These are phyloP conservation scores for Macrolepiota dolichaula DNA, from an alignment of 768 basidiomycete genomes.

Conservation along the genomic window DNA sequence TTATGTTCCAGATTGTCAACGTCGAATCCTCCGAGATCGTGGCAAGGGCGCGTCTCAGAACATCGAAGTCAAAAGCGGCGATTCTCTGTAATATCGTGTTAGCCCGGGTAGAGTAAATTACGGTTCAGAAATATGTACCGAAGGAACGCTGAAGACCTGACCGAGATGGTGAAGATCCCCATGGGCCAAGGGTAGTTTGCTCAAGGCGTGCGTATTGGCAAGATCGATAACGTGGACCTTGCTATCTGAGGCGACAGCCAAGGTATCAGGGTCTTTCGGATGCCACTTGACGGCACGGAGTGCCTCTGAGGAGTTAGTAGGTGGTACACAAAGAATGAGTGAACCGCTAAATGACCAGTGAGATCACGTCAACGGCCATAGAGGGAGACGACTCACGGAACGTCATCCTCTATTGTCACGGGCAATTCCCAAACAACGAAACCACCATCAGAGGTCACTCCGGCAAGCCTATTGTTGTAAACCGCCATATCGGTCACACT, in stretches of 20 bases:
- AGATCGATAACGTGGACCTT: slow-evolving; percentile 78
- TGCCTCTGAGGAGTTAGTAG: slow-evolving; percentile 54
- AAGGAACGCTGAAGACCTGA: slow-evolving; percentile 64
- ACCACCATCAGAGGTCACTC: slow-evolving; percentile 84
- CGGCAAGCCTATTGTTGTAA: slow-evolving; percentile 76
- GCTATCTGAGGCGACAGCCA: slow-evolving; percentile 80
- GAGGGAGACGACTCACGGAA: slow-evolving; percentile 54
- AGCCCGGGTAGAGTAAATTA: background rate
- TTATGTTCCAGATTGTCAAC: slow-evolving; percentile 78
- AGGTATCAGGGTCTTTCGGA: slow-evolving; percentile 72
- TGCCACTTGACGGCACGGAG: slow-evolving; percentile 89
- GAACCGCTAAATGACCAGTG: slow-evolving; percentile 44
- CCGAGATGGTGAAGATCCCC: slow-evolving; percentile 67
- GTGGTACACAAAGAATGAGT: slow-evolving; percentile 66
- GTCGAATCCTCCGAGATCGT: slow-evolving; percentile 83
- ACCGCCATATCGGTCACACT: slow-evolving; percentile 87
- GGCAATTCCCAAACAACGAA: slow-evolving; percentile 89
- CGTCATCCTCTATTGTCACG: slow-evolving; percentile 80
- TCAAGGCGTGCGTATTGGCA: slow-evolving; percentile 53
- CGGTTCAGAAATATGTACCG: slow-evolving; percentile 44
- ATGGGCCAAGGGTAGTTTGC: slow-evolving; percentile 65
- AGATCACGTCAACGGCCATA: slow-evolving; percentile 4
- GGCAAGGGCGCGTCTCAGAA: slow-evolving; percentile 70
- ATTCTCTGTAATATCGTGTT: slow-evolving; percentile 49
- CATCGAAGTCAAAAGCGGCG: slow-evolving; percentile 84